Conservation (phyloP, 768 basidiomycete genomes). For the Suillus variegatus region DNA sequence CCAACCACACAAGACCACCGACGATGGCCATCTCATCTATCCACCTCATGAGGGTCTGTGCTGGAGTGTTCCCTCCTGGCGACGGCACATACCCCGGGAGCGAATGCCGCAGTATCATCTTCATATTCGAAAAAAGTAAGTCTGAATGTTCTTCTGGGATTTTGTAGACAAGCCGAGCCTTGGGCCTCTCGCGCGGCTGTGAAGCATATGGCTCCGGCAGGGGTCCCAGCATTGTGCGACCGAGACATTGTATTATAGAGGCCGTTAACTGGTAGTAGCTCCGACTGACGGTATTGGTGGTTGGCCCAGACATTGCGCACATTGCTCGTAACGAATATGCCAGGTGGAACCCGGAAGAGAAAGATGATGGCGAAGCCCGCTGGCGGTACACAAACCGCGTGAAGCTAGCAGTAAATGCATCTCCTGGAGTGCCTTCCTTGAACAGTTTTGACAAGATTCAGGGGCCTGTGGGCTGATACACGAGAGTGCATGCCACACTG, state of each 20-base stretch:
- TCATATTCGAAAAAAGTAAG: conserved; percentile 5
- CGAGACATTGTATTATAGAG: background rate
- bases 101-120: background rate
- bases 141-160: conserved; percentile 8
- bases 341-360: background rate
- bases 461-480: background rate
- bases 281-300: background rate
- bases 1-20: conserved; percentile 13
- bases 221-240: background rate
- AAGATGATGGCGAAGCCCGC: conserved; percentile 6
- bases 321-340: background rate
- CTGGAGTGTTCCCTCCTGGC: background rate
- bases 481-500: background rate
- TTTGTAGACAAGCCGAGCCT: conserved; percentile 3
- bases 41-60: background rate
- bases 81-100: background rate
- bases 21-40: conserved; percentile 12
- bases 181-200: conserved; percentile 2
- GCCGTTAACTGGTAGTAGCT: background rate
- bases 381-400: conserved; percentile 30
- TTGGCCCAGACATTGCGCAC: background rate
- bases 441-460: background rate
- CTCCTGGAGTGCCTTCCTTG: background rate
- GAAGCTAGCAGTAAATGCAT: conserved; percentile 23
- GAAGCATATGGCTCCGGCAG: conserved; percentile 1